A percentile compares a stretch with the other conserved stretches of the same genome.
Conservation (phyloP, 805 yeast genomes). For the Wickerhamomyces kurtzmanii region DNA sequence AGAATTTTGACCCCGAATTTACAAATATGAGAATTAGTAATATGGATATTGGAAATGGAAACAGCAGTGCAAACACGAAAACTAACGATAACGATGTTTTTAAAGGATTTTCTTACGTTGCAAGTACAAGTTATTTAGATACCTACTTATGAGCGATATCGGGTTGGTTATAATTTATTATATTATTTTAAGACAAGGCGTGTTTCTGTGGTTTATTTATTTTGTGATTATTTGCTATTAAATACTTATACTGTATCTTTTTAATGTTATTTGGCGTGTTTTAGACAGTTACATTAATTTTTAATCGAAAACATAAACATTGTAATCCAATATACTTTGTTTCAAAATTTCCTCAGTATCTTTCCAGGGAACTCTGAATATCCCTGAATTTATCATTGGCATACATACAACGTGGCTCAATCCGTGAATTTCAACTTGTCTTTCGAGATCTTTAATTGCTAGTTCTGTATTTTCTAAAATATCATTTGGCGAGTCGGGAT, state of each 20-base stretch:
- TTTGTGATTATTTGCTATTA: background rate
- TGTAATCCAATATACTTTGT: constrained; percentile 22
- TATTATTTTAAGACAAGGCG: background rate
- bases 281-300: background rate
- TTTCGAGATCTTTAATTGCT: constrained; percentile 37
- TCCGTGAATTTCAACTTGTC: too few relatives aligned
- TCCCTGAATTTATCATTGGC: constrained; percentile 78
- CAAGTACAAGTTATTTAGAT: constrained; percentile 27
- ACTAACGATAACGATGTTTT: constrained; percentile 16
- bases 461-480: constrained; percentile 41
- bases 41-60: too few relatives aligned
- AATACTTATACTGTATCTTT: too few relatives aligned
- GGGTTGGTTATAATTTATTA: too few relatives aligned
- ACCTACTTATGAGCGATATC: constrained; percentile 9
- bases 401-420: constrained; percentile 33
- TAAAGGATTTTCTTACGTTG: constrained; percentile 35
- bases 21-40: constrained; percentile 64
- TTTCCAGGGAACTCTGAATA: constrained; percentile 75
- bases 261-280: too few relatives aligned
- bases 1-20: constrained; percentile 70
- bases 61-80: too few relatives aligned
- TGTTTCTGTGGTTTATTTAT: background rate
- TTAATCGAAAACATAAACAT: constrained; percentile 35
- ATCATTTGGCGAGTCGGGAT: constrained; percentile 28
- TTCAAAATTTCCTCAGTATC: constrained; percentile 46